Conservation (phyloP, 2,329 filamentous ascomycete species). For the Colletotrichum simmondsii region DNA sequence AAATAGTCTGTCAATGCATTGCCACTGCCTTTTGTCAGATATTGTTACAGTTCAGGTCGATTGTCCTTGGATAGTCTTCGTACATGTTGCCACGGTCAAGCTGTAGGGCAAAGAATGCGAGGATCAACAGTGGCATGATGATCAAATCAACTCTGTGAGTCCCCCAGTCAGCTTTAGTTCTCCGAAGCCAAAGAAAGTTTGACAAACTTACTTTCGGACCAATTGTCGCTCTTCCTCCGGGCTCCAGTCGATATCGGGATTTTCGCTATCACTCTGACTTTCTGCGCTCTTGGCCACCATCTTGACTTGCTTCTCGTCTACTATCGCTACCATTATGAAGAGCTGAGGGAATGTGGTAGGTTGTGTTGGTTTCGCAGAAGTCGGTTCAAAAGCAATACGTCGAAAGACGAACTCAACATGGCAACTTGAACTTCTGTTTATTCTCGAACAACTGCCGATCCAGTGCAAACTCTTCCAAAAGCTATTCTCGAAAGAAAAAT, state of each 20-base stretch:
- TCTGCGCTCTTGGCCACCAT: slow-evolving; percentile 5
- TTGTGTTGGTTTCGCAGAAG: not conserved
- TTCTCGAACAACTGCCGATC: not conserved
- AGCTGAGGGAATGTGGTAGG: not conserved
- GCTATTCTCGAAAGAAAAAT: not conserved
- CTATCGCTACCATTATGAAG: slow-evolving; percentile 1
- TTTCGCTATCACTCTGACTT: slow-evolving; percentile 14
- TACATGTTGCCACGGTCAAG: slow-evolving; percentile 49
- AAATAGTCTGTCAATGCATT: slow-evolving; percentile 44
- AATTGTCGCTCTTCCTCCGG: slow-evolving; percentile 41
- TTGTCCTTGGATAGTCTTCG: not conserved
- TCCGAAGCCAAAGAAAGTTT: too few species aligned
- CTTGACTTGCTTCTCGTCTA: slow-evolving; percentile 22
- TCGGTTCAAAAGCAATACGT: not conserved
- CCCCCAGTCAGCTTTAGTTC: not conserved
- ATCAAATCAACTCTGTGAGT: slow-evolving; percentile 53
- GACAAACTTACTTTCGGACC: slow-evolving; percentile 40
- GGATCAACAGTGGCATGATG: slow-evolving; percentile 57
- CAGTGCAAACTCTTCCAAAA: not conserved
- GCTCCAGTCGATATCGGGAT: slow-evolving; percentile 37
- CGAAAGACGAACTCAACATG: not conserved
- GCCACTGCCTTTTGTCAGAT: slow-evolving; percentile 18
- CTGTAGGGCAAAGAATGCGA: slow-evolving; percentile 58
- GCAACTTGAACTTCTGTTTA: not conserved
- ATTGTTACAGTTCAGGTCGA: not conserved